Evolutionary conservation across 2,329 filamentous ascomycete genomes (phyloP), one percentile per base, ranked within the genome.

Genomic region (Sclerotinia glacialis): DNA sequence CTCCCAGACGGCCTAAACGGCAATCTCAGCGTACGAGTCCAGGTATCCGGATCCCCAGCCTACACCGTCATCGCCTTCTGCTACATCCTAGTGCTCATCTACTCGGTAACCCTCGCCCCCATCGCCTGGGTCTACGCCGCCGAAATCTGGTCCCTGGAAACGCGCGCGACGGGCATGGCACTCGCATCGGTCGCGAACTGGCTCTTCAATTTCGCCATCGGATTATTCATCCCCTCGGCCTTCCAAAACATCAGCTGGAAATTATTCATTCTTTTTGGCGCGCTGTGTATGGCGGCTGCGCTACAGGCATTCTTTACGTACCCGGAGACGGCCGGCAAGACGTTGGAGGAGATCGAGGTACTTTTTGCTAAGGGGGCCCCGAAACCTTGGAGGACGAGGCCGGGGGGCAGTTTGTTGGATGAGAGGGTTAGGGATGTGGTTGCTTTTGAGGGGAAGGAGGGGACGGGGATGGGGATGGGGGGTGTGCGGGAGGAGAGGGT

Each of bases 91-190:
- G 85, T 88, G 72, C 81, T 88, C 71, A 79, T 86, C 69, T 89
- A 89, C 73, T 83, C 85, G 1, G 78, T 88, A n/a, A 89, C 86
- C 0, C 80, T 87, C 23, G 86, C 85, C 0, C 86, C 86, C 0
- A 83, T 87, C 3, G 85, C 83, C 64, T 89, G 87, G 86, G 82
- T 89, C 54, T 89, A 90, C 71, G 83, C 85, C 0, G 84, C 85
- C 21, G 87, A 90, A 75, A 83, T 88, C 2, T 88, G 84, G 83
- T 85, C 84, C 0, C 79, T 88, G 2, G 83, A 85, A 67, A 86
- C 84, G 0, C 82, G 86, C 44, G 85, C 85, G 3, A 83, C 80
- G 2, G 85, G 85, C 26, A 86, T 88, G 79, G 82, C 82, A 28
- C 77, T 88, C 52, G 80, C 85, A 0, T 82, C 84, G 2, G 78